Base-by-base conservation (phyloP, 2,329 filamentous ascomycete species). In the Colletotrichum gloeosporioides region DNA sequence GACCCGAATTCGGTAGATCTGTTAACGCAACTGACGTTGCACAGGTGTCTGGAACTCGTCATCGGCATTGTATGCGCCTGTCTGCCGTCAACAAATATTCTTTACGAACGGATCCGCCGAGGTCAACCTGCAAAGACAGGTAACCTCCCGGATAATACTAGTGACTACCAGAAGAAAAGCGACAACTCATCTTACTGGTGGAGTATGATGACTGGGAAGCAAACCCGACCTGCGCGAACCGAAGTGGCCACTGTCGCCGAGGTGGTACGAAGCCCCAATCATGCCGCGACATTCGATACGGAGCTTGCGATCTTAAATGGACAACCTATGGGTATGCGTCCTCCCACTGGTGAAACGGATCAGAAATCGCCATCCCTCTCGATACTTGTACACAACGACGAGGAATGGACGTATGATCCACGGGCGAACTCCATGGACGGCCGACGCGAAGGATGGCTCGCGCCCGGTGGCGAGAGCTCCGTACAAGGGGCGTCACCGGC, bases 61-160 rank as follows among this genome's bases (percentile, higher is more conserved):
- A 77, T 79, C 18, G 78, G 78, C 16, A 27, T 79, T 5, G 69
- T 79, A 6, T 79, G 78, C 29, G 77, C 78, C 4, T 78, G 77
- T 34, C 63, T 79, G 5, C 78, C 78, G 3, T 75, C 77, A 4
- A 68, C 68, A 25, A 78, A 79, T n/a, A 73, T 79, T 15, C 73
- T 79, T 12, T 75, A 57, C 57, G 73, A 79, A 59, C 59, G 75
- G 1, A 39, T 73, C 13, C 31, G 71, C 27, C 34, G 55, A 57
- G 12, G 13, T 22, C 31, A 62, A 4, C 8, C 68, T 13, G 63
- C 68, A 5, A 44, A 34, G 31, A 25, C 64, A 29, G 36, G 49
- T 8, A 64, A 68, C 13, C 18, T 59, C 5, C 70, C 70, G 0
- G 34, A 71, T 3, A 69, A 65, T 4, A 29, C 25, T 6, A 34